Percentiles rank a stretch among this genome's conserved stretches.
Conservation (phyloP, 2,329 filamentous ascomycete species). For the Paecilomyces sp. region DNA sequence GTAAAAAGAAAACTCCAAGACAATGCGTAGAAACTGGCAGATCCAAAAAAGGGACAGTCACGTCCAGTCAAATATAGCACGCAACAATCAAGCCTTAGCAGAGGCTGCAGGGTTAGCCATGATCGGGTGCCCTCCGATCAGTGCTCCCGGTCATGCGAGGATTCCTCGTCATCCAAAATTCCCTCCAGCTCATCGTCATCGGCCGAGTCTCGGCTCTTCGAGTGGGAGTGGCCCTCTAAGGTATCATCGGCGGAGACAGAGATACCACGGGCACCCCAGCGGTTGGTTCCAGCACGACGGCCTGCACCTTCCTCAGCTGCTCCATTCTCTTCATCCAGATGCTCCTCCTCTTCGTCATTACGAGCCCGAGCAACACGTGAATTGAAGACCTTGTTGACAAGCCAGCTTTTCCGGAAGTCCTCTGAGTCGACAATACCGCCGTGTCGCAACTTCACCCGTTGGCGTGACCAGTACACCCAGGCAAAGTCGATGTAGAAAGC, state of each 20-base stretch:
- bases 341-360: conserved; percentile 31
- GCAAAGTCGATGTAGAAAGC: conserved; percentile 88
- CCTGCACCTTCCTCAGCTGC: conserved; percentile 16
- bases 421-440: conserved; percentile 87
- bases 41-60: background rate
- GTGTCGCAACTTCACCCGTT: conserved; percentile 84
- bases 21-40: background rate
- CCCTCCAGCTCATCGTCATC: conserved; percentile 9
- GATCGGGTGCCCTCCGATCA: background rate
- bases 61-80: background rate
- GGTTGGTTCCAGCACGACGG: conserved; percentile 28
- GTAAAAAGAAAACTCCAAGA: background rate
- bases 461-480: conserved; percentile 92
- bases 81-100: background rate
- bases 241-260: conserved; percentile 54
- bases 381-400: conserved; percentile 72
- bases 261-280: conserved; percentile 53
- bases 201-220: conserved; percentile 5
- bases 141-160: background rate
- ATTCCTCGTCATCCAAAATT: conserved; percentile 15
- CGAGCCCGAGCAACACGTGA: conserved; percentile 19
- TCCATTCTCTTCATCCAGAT: conserved; percentile 22
- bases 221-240: conserved; percentile 19
- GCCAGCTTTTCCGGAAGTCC: conserved; percentile 77
- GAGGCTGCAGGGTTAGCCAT: background rate